Evolutionary conservation across 2,329 filamentous ascomycete genomes (phyloP).

Genomic region (Herpotrichia juniperi): DNA sequence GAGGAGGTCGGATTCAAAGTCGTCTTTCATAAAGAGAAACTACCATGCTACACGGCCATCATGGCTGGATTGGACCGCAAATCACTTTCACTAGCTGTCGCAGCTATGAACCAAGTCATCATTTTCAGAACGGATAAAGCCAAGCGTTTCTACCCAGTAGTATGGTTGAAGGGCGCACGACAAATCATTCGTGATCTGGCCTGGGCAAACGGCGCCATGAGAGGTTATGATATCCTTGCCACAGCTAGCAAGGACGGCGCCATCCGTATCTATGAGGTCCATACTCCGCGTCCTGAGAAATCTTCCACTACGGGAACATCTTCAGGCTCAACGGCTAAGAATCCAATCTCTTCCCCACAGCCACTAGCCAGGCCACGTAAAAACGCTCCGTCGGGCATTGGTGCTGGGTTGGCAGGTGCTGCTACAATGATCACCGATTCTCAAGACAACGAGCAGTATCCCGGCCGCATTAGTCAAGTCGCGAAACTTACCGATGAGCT

Average conservation of each 20-base stretch:
- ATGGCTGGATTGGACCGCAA: conserved; percentile 82
- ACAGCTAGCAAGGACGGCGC: conserved; percentile 92
- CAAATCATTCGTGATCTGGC: conserved; percentile 84
- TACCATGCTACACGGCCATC: conserved; percentile 78
- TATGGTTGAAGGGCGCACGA: conserved; percentile 74
- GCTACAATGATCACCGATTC: conserved; percentile 53
- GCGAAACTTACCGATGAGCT: conserved; percentile 70
- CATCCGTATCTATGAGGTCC: conserved; percentile 84
- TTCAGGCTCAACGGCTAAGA: conserved; percentile 23
- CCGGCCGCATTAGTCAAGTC: conserved; percentile 70
- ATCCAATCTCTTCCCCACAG: conserved; percentile 31
- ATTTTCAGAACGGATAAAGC: conserved; percentile 79
- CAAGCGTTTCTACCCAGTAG: conserved; percentile 84
- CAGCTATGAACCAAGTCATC: conserved; percentile 81
- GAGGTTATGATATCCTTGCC: conserved; percentile 88
- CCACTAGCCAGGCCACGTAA: conserved; percentile 28
- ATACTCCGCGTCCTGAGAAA: conserved; percentile 60
- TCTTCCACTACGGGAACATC: conserved; percentile 26
- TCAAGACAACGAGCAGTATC: conserved; percentile 61
- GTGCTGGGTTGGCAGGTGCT: conserved; percentile 57
- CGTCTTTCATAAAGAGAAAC: conserved; percentile 84
- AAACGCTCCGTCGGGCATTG: conserved; percentile 58
- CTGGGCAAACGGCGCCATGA: conserved; percentile 90
- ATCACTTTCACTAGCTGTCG: conserved; percentile 80
- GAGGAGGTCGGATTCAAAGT: conserved; percentile 89